phyloP scores from a whole-genome alignment of 495 filamentous ascomycete species.

The Cetradonia linearis region DNA sequence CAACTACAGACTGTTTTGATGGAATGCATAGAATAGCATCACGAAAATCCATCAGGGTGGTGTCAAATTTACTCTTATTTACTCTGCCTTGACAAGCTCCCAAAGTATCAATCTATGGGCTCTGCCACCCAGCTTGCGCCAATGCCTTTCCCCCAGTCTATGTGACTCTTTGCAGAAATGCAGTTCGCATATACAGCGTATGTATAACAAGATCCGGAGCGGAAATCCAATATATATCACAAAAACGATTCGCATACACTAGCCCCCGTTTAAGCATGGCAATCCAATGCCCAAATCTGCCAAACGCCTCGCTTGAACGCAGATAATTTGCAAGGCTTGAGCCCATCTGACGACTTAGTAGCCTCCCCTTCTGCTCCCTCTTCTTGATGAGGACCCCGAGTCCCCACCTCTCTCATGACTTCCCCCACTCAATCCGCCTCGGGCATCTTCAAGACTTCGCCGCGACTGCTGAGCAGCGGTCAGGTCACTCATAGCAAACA shows the following conservation, averaged over 20 bases:
- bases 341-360: constrained; percentile 1
- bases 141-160: constrained; percentile 15
- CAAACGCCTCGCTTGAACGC: constrained; percentile 11
- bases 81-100: background rate
- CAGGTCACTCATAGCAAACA: constrained; percentile 86
- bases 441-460: constrained; percentile 62
- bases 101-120: background rate
- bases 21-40: background rate
- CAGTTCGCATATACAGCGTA: constrained; percentile 7
- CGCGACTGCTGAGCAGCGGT: constrained; percentile 47
- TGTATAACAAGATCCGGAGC: constrained; percentile 13
- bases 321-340: background rate
- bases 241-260: background rate
- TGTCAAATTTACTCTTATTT: constrained; percentile 1
- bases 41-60: background rate
- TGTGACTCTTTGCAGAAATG: constrained; percentile 18
- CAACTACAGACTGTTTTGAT: background rate
- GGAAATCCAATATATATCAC: background rate
- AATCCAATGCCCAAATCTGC: constrained; percentile 5
- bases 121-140: background rate
- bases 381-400: constrained; percentile 15
- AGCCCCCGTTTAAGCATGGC: background rate
- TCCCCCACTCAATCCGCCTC: constrained; percentile 36
- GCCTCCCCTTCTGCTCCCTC: constrained; percentile 18
- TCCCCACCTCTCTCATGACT: constrained; percentile 28